These are phyloP conservation scores for Epichloe elymi DNA, from an alignment of 2,329 filamentous ascomycete species.

Conservation along the genomic window DNA sequence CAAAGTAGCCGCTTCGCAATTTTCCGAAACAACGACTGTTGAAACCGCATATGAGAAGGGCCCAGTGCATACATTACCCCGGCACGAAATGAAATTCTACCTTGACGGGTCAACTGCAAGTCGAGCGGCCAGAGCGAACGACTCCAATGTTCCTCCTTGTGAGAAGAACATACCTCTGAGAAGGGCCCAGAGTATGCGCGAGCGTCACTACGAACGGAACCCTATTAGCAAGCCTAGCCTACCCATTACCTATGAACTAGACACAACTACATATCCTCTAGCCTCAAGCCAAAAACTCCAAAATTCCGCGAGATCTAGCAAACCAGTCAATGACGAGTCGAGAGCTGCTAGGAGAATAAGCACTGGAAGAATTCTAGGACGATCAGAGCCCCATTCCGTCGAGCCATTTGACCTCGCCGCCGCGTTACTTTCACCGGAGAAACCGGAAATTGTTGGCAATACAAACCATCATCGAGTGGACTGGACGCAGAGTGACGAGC, in stretches of 20 bases:
- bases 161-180: conserved; percentile 24
- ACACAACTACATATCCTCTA: conserved; percentile 11
- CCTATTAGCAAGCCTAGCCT: conserved; percentile 26
- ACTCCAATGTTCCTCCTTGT: conserved; percentile 18
- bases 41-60: conserved; percentile 24
- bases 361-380: conserved; percentile 21
- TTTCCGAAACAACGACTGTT: conserved; percentile 38
- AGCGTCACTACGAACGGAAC: conserved; percentile 26
- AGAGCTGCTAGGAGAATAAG: conserved; percentile 21
- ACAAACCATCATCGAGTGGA: conserved; percentile 32
- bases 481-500: conserved; percentile 47
- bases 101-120: conserved; percentile 17
- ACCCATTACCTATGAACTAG: conserved; percentile 22
- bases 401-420: conserved; percentile 2
- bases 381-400: conserved; percentile 6
- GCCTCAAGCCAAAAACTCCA: conserved; percentile 20
- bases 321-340: conserved; percentile 5
- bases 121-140: conserved; percentile 9
- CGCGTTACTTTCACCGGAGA: conserved; percentile 1
- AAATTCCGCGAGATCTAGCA: conserved; percentile 10
- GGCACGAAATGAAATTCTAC: conserved; percentile 28
- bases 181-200: conserved; percentile 25
- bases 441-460: conserved; percentile 3
- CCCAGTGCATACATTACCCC: conserved; percentile 30
- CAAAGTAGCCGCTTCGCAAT: conserved; percentile 40